These are phyloP conservation scores for Meyerozyma smithsonii DNA, from an alignment of 1,139 yeast species.

Conservation along the genomic window DNA sequence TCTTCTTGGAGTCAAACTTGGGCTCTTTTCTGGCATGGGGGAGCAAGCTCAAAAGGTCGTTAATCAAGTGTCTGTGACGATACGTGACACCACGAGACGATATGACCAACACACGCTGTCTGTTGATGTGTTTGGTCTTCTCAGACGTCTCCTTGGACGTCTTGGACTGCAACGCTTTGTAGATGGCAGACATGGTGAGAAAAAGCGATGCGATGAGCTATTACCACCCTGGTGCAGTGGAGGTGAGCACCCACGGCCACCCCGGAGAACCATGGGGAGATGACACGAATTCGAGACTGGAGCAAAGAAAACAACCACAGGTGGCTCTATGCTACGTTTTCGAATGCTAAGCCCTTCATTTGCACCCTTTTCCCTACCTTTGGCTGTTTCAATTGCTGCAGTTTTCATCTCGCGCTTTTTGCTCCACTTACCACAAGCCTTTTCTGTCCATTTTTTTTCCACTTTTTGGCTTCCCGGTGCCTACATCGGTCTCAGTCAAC, in stretches of 20 bases:
- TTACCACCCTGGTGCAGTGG: slow-evolving; percentile 1
- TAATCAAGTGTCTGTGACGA: slow-evolving; percentile 92
- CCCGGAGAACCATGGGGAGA: background rate
- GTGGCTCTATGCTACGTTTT: too few relatives aligned
- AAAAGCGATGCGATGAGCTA: slow-evolving; percentile 1
- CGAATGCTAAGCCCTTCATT: too few relatives aligned
- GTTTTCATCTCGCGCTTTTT: too few relatives aligned
- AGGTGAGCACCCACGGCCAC: background rate
- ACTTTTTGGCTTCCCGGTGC: background rate
- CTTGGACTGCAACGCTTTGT: slow-evolving; percentile 62
- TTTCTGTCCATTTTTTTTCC: background rate
- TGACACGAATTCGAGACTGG: background rate
- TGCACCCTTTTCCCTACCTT: too few relatives aligned
- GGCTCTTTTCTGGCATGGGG: slow-evolving; percentile 98
- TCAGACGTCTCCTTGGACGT: slow-evolving; percentile 40
- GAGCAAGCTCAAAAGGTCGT: slow-evolving; percentile 70
- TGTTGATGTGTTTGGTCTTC: slow-evolving; percentile 56
- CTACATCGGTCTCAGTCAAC: background rate
- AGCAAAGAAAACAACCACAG: too few relatives aligned
- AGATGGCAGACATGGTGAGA: slow-evolving; percentile 52
- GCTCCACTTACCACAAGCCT: too few relatives aligned
- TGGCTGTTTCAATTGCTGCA: too few relatives aligned
- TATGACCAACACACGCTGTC: slow-evolving; percentile 78
- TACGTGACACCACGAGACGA: slow-evolving; percentile 93
- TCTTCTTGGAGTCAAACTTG: slow-evolving; percentile 89